Evolutionary conservation across 352 stramenopile species (phyloP).

Genomic region (Phytopythium sindhum): DNA sequence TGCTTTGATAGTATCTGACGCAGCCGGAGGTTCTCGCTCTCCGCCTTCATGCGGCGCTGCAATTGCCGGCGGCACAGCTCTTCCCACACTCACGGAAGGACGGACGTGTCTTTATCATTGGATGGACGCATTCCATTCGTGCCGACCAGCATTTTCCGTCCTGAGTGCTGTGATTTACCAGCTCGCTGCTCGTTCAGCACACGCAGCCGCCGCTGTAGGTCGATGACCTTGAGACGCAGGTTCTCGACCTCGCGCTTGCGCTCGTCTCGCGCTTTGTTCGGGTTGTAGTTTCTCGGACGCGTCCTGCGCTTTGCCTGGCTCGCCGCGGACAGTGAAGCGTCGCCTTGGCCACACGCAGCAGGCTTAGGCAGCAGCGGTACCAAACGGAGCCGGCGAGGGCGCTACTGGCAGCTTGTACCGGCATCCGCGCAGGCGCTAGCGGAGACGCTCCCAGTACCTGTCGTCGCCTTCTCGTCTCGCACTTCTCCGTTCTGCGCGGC

Average conservation of each 20-base stretch:
- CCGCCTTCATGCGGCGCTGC: conserved; percentile 11
- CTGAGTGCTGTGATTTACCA: no score
- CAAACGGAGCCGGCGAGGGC: background rate
- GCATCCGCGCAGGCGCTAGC: no score
- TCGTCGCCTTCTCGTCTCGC: background rate
- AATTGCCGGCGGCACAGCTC: conserved; percentile 17
- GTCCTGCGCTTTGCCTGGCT: conserved; percentile 1
- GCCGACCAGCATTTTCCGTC: background rate
- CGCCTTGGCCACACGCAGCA: no score
- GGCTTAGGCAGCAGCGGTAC: background rate
- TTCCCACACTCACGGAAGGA: conserved; percentile 13
- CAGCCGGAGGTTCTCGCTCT: conserved; percentile 25
- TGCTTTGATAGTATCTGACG: conserved; percentile 19
- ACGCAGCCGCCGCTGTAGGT: conserved; percentile 17
- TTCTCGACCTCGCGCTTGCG: conserved; percentile 19
- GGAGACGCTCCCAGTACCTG: no score
- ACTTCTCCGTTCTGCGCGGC: background rate
- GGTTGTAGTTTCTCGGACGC: conserved; percentile 18
- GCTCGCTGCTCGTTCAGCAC: conserved; percentile 4
- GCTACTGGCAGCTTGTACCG: background rate
- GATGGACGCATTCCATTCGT: background rate
- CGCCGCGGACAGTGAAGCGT: background rate
- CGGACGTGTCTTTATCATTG: background rate
- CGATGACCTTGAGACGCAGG: conserved; percentile 15
- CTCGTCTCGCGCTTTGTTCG: conserved; percentile 24